A percentile compares a stretch with the other conserved stretches of the same genome.
These are phyloP conservation scores for Botrytis deweyae DNA, from an alignment of 2,329 filamentous ascomycete genomes.

Conservation along the genomic window DNA sequence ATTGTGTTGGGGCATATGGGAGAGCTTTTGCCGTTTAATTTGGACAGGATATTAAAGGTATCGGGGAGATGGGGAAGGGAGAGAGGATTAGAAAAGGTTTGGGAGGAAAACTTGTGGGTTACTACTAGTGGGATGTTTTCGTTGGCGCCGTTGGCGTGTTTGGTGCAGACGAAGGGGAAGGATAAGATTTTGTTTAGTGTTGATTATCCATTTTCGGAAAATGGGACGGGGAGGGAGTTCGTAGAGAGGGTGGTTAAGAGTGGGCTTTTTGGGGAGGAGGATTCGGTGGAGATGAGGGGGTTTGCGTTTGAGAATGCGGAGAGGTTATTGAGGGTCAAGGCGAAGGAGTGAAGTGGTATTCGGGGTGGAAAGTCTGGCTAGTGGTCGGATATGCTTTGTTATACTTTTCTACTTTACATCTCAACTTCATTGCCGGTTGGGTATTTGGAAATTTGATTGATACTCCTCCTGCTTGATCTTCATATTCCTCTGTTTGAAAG, in stretches of 20 bases:
- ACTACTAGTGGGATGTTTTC: slow-evolving; percentile 56
- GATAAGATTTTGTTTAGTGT: slow-evolving; percentile 56
- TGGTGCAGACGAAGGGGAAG: slow-evolving; percentile 47
- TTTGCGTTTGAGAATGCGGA: slow-evolving; percentile 54
- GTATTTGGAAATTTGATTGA: neutral
- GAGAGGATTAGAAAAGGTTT: slow-evolving; percentile 49
- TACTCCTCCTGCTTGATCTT: neutral
- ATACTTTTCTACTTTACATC: neutral
- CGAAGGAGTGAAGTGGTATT: neutral
- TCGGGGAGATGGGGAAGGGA: slow-evolving; percentile 38
- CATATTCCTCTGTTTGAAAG: neutral
- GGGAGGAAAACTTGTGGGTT: slow-evolving; percentile 56
- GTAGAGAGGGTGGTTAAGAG: slow-evolving; percentile 50
- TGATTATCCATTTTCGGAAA: slow-evolving; percentile 56
- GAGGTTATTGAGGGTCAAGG: slow-evolving; percentile 43
- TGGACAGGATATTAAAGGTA: slow-evolving; percentile 47
- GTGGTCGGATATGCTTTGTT: too few relatives aligned
- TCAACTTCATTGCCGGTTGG: neutral
- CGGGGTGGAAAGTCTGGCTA: too few relatives aligned
- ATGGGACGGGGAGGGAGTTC: slow-evolving; percentile 49
- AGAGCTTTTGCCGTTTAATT: slow-evolving; percentile 54
- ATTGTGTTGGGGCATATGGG: slow-evolving; percentile 55
- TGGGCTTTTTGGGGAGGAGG: slow-evolving; percentile 48
- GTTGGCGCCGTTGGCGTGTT: slow-evolving; percentile 47
- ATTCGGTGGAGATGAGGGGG: slow-evolving; percentile 46